These are phyloP conservation scores for Aspergillus clavatus DNA, from an alignment of 2,329 filamentous ascomycete species.

Conservation along the genomic window DNA sequence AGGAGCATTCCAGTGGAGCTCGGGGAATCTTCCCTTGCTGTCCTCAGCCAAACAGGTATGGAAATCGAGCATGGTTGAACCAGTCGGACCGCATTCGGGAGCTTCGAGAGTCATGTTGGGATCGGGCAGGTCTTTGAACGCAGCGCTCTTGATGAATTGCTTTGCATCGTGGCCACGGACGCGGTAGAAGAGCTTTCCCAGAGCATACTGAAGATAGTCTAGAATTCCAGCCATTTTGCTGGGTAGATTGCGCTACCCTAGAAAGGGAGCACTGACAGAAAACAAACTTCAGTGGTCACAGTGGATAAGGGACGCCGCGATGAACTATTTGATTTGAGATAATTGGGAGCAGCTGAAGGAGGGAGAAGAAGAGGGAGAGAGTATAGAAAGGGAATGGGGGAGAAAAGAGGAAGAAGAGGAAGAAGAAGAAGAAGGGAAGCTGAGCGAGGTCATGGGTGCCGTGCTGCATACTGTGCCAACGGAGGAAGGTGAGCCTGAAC, in stretches of 20 bases:
- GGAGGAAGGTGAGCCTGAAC: slow-evolving; percentile 10
- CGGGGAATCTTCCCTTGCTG: slow-evolving; percentile 19
- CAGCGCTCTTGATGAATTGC: slow-evolving; percentile 18
- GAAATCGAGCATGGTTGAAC: slow-evolving; percentile 17
- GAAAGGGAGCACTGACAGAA: neutral
- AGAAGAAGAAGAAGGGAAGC: neutral
- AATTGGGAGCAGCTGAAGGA: neutral
- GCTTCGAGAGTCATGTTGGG: slow-evolving; percentile 24
- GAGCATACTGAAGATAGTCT: slow-evolving; percentile 17
- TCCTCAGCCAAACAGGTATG: slow-evolving; percentile 22
- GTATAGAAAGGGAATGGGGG: too few species aligned
- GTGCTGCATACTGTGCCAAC: neutral
- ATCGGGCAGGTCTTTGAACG: slow-evolving; percentile 19
- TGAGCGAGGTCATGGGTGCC: neutral
- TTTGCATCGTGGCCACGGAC: slow-evolving; percentile 23
- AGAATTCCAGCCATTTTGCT: slow-evolving; percentile 11
- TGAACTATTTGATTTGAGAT: too few species aligned
- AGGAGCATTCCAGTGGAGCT: slow-evolving; percentile 22
- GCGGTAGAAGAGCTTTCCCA: slow-evolving; percentile 20
- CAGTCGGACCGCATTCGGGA: slow-evolving; percentile 20
- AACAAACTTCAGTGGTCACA: neutral
- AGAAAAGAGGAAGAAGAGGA: neutral
- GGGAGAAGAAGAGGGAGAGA: too few species aligned
- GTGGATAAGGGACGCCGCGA: too few species aligned
- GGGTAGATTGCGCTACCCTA: neutral